These are phyloP conservation scores for Talaromyces wortmannii DNA, from an alignment of 495 filamentous ascomycete species.

Conservation along the genomic window DNA sequence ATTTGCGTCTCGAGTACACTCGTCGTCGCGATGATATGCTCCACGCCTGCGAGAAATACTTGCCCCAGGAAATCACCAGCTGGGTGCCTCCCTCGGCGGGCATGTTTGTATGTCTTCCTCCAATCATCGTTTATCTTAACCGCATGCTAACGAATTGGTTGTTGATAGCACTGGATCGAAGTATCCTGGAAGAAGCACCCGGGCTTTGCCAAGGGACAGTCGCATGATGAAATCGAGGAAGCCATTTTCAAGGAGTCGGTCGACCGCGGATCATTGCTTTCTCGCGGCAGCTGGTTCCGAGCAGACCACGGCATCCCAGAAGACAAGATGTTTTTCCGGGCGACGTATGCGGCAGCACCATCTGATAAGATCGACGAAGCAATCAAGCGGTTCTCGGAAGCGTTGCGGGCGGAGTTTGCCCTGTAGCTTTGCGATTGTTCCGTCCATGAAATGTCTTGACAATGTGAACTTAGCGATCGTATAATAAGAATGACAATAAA, in stretches of 20 bases:
- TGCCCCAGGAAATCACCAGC: slow-evolving; percentile 71
- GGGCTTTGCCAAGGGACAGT: slow-evolving; percentile 39
- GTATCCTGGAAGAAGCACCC: slow-evolving; percentile 74
- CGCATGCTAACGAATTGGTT: not conserved
- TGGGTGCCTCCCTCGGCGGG: slow-evolving; percentile 85
- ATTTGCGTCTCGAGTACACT: slow-evolving; percentile 79
- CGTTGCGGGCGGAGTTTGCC: slow-evolving; percentile 59
- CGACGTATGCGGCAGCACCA: slow-evolving; percentile 79
- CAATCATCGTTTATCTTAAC: no score
- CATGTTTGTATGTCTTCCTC: slow-evolving; percentile 75
- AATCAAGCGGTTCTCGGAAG: slow-evolving; percentile 65
- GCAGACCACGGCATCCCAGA: slow-evolving; percentile 45
- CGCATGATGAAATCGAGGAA: slow-evolving; percentile 68
- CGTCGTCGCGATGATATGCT: slow-evolving; percentile 67
- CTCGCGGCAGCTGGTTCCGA: slow-evolving; percentile 83
- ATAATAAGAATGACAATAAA: not conserved
- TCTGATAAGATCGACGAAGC: slow-evolving; percentile 70
- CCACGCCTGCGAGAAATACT: slow-evolving; percentile 71
- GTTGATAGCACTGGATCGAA: slow-evolving; percentile 68
- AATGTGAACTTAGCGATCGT: not conserved
- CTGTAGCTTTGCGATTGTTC: slow-evolving; percentile 12
- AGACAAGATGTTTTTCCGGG: slow-evolving; percentile 70
- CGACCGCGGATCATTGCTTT: slow-evolving; percentile 63
- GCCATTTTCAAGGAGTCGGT: slow-evolving; percentile 73
- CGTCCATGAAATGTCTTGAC: not conserved